These are phyloP conservation scores for Epicoccum sorghinum DNA, from an alignment of 2,329 filamentous ascomycete species.

Conservation along the genomic window DNA sequence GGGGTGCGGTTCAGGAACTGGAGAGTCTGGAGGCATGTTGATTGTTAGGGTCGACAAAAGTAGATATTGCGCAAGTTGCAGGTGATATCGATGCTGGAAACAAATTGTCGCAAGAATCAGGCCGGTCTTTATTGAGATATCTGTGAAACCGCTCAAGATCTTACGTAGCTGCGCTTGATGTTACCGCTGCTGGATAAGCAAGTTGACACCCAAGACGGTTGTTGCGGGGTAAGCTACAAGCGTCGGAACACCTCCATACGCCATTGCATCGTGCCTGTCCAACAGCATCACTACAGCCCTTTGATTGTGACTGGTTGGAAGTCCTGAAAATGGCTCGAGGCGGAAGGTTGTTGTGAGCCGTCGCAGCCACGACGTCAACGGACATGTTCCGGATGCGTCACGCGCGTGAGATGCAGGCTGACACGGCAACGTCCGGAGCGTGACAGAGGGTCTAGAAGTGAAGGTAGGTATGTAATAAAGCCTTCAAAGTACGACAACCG, in stretches of 20 bases:
- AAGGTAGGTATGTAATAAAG: too few species aligned
- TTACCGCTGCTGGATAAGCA: neutral
- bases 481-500: too few species aligned
- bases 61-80: neutral
- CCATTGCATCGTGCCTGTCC: neutral
- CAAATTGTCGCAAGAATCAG: too few species aligned
- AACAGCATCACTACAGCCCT: neutral
- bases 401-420: conserved; percentile 1
- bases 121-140: neutral
- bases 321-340: neutral
- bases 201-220: neutral
- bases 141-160: neutral
- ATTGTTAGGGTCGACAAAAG: too few species aligned
- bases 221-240: conserved; percentile 13
- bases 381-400: neutral
- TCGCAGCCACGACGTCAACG: conserved; percentile 3
- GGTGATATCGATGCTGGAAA: too few species aligned
- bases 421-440: neutral
- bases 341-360: neutral
- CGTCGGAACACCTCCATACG: neutral
- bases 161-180: conserved; percentile 1
- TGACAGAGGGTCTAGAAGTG: neutral
- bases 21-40: conserved; percentile 3
- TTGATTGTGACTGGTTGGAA: neutral
- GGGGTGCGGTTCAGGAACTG: conserved; percentile 3